These are phyloP conservation scores for Solanum virginianum DNA, from an alignment of 257 asterid genomes.

Conservation along the genomic window DNA sequence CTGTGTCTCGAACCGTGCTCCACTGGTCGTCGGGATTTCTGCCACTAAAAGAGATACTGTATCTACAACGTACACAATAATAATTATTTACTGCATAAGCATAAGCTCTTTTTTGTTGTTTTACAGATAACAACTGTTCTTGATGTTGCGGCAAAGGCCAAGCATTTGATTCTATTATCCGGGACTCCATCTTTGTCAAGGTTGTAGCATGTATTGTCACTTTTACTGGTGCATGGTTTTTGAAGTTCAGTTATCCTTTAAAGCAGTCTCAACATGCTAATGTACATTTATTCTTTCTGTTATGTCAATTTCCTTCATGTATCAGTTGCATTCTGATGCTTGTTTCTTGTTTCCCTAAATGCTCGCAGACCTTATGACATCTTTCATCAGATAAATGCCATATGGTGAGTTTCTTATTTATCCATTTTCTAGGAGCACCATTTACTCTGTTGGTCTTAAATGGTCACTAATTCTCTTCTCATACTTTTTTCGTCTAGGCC, in stretches of 20 bases:
- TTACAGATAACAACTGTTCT: slow-evolving; percentile 57
- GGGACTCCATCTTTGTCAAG: slow-evolving; percentile 99
- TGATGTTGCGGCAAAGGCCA: slow-evolving; percentile 59
- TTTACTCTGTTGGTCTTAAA: background rate
- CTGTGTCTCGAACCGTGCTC: background rate
- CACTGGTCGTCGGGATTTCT: background rate
- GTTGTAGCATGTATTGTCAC: slow-evolving; percentile 24
- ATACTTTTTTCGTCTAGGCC: slow-evolving; percentile 51
- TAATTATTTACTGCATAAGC: background rate
- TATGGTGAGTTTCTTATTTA: slow-evolving; percentile 56
- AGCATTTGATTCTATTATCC: slow-evolving; percentile 77
- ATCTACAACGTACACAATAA: background rate
- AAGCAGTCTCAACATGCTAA: background rate
- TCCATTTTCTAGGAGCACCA: background rate
- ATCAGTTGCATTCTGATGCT: slow-evolving; percentile 7
- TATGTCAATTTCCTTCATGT: background rate
- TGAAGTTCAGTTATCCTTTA: background rate
- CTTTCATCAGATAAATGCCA: slow-evolving; percentile 84
- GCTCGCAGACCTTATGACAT: slow-evolving; percentile 95
- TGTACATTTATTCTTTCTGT: background rate
- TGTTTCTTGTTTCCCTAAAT: slow-evolving; percentile 50
- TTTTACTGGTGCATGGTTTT: background rate
- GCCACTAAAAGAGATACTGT: background rate
- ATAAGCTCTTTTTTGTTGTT: slow-evolving; percentile 6
- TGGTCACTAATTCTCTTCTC: background rate